Evolutionary conservation across 2,329 filamentous ascomycete genomes (phyloP), one percentile per base, ranked within the genome.

Genomic region (Tolypocladium sp.): DNA sequence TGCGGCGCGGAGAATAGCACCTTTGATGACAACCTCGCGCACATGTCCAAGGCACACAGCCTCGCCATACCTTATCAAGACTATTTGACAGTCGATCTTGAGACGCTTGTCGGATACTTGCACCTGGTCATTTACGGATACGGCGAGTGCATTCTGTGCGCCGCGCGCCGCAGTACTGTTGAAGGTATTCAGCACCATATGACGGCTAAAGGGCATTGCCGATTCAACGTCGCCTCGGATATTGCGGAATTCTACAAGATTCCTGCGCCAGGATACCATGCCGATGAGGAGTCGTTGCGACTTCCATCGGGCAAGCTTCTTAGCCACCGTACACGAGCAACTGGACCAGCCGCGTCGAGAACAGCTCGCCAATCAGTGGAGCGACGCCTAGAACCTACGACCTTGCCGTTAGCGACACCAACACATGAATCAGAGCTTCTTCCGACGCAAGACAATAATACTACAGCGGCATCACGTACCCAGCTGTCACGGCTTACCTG

Each of bases 161-260:
- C 76, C 0, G 76, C 72, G 4, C 69, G 74, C 40, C 73, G 77
- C 37, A 66, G 66, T 2, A 78, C 76, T 0, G 69, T 73, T 0
- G 71, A 79, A 56, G 81, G 74, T 0, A 73, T 77, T 0, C 78
- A 79, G 56, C 78, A 81, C 37, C 82, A 82, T 61, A 83, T 82
- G 79, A 60, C 68, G 0, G 74, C 71, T 9, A 82, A 80, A 46
- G 74, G 77, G 0, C 79, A 82, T 60, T 82, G 79, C 62, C 74
- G 69, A 5, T 72, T 81, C 42, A 69, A 78, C n/a, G 64, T 77
- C 0, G 57, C 67, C n/a, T 69, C 71, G 1, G 75, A 79, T 44
- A 73, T 71, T 15, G 63, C 67, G 30, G 74, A 78, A 3, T 78
- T 79, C 57, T 79, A 76, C 59, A 68, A 75, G n/a, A 64, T 71